A percentile compares a stretch with the other conserved stretches of the same genome.
These are phyloP conservation scores for Potentilla sterilis DNA, from an alignment of 306 rosid genomes.

Conservation along the genomic window DNA sequence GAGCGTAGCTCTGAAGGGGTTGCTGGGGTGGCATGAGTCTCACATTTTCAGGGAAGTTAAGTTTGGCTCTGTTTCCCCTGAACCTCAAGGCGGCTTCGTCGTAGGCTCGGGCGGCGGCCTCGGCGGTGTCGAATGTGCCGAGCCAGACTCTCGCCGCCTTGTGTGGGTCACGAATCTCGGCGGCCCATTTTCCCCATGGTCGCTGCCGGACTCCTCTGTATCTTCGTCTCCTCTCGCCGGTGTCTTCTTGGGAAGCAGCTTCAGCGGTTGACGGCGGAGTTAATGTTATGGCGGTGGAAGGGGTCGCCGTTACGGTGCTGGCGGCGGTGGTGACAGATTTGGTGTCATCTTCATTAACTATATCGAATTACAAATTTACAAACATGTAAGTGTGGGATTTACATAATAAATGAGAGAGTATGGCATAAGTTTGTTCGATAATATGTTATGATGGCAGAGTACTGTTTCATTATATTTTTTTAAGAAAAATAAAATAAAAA, in stretches of 20 bases:
- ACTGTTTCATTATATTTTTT: conserved; percentile 3
- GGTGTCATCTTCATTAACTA: conserved; percentile 41
- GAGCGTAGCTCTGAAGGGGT: not conserved
- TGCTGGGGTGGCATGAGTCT: conserved; percentile 35
- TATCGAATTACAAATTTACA: not conserved
- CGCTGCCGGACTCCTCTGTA: conserved; percentile 96
- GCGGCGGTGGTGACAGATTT: not conserved
- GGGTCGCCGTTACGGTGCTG: not conserved
- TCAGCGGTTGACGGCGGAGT: conserved; percentile 28
- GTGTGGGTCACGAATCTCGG: conserved; percentile 92
- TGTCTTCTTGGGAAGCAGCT: conserved; percentile 39
- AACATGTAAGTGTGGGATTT: not conserved
- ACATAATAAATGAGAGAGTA: not conserved
- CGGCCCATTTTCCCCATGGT: conserved; percentile 99
- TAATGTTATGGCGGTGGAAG: not conserved
- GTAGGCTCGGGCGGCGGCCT: conserved; percentile 91
- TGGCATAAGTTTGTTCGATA: no score
- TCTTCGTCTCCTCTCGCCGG: conserved; percentile 59
- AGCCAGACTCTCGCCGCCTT: conserved; percentile 98
- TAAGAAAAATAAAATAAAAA: not conserved
- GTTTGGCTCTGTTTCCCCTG: conserved; percentile 92
- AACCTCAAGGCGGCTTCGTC: conserved; percentile 90
- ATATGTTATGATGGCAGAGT: not conserved
- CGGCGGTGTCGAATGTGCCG: conserved; percentile 93
- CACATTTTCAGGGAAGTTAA: conserved; percentile 89